A percentile compares a stretch with the other conserved stretches of the same genome.
Evolutionary conservation across 805 yeast genomes (phyloP).

Genomic region (Teunomyces lycoperdinae): DNA sequence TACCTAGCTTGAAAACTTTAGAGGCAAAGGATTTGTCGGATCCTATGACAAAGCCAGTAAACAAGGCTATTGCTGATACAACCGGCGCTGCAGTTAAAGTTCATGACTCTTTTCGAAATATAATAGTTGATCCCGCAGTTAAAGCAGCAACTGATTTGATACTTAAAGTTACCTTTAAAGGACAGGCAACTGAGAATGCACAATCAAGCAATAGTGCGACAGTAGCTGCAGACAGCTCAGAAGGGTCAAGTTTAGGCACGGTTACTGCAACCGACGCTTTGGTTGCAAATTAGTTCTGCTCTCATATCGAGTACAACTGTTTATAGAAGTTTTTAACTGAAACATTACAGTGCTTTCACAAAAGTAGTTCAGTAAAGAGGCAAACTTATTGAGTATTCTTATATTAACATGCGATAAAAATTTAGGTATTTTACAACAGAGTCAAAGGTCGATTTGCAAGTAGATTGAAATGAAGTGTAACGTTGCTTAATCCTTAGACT

Average conservation of each 20-base stretch:
- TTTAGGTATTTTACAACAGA: constrained; percentile 23
- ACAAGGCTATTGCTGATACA: background rate
- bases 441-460: constrained; percentile 5
- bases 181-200: background rate
- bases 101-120: background rate
- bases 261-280: background rate
- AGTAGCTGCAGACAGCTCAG: background rate
- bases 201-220: background rate
- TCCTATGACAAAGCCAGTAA: constrained; percentile 46
- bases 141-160: constrained; percentile 1
- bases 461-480: constrained; percentile 5
- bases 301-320: too few relatives aligned
- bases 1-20: constrained; percentile 59
- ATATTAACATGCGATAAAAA: constrained; percentile 26
- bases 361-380: background rate
- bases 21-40: constrained; percentile 49
- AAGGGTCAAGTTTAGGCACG: background rate
- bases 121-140: constrained; percentile 1
- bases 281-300: background rate
- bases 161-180: background rate
- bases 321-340: background rate
- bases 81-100: background rate
- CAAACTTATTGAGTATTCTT: background rate
- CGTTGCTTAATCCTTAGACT: constrained; percentile 40
- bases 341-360: background rate